A percentile compares a stretch with the other conserved stretches of the same genome.
Conservation (phyloP, 1,284 basidiomycete genomes). For the Porphyrellus sp. region DNA sequence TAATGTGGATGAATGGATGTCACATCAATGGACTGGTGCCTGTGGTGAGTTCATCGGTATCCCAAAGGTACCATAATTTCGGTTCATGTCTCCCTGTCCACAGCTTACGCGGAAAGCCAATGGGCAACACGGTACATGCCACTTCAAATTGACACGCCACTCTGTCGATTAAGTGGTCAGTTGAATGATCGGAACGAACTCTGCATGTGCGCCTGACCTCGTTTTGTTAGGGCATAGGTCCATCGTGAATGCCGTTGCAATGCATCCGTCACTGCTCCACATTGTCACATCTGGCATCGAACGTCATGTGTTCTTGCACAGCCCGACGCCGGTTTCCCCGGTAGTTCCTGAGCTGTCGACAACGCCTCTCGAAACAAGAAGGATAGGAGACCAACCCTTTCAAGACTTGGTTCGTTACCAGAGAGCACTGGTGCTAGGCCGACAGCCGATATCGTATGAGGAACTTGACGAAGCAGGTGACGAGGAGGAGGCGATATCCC, state of each 20-base stretch:
- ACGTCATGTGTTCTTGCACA: slow-evolving; percentile 64
- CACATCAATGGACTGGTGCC: slow-evolving; percentile 31
- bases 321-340: slow-evolving; percentile 52
- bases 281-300: slow-evolving; percentile 71
- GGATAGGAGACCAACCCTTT: slow-evolving; percentile 33
- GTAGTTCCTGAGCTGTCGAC: slow-evolving; percentile 42
- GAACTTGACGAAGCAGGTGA: slow-evolving; percentile 38
- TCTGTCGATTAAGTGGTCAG: slow-evolving; percentile 54
- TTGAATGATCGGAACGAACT: slow-evolving; percentile 7
- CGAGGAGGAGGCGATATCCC: slow-evolving; percentile 42
- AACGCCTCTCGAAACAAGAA: slow-evolving; percentile 49
- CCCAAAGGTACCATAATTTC: slow-evolving; percentile 3
- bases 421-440: slow-evolving; percentile 33
- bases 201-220: slow-evolving; percentile 1
- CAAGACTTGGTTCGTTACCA: slow-evolving; percentile 36
- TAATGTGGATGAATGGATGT: slow-evolving; percentile 43
- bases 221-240: slow-evolving; percentile 57
- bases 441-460: slow-evolving; percentile 27
- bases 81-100: slow-evolving; percentile 3
- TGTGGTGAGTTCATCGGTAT: slow-evolving; percentile 37
- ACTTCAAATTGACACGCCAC: slow-evolving; percentile 52
- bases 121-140: slow-evolving; percentile 47
- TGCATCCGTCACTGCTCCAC: slow-evolving; percentile 68
- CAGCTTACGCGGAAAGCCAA: slow-evolving; percentile 49
- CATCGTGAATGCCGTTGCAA: slow-evolving; percentile 68